Evolutionary conservation across 75 land plant genomes (phyloP).

Genomic region (Sequoiadendron giganteum): DNA sequence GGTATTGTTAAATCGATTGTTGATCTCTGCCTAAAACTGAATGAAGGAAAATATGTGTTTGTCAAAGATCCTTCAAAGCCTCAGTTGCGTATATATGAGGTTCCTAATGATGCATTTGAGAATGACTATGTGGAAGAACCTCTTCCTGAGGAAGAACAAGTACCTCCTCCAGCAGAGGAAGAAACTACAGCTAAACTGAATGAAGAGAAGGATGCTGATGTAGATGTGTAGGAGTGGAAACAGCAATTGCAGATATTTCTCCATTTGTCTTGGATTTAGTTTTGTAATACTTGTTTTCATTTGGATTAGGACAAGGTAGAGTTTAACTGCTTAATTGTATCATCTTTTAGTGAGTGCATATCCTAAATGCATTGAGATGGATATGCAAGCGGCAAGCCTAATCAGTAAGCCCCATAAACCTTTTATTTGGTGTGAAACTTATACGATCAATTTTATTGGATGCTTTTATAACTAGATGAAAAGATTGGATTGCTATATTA

Average conservation of each 20-base stretch:
- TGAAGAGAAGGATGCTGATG: slow-evolving; percentile 56
- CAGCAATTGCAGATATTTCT: not conserved
- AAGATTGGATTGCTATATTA: too few species aligned
- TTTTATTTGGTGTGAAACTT: not conserved
- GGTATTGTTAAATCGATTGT: slow-evolving; percentile 97
- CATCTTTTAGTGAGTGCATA: not conserved
- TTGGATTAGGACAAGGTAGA: not conserved
- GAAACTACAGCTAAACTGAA: slow-evolving; percentile 34
- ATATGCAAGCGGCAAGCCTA: not conserved
- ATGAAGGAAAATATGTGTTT: slow-evolving; percentile 90
- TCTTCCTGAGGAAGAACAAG: slow-evolving; percentile 97
- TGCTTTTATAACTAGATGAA: too few species aligned
- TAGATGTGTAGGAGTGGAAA: slow-evolving; percentile 21
- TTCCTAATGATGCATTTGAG: slow-evolving; percentile 96
- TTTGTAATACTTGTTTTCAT: not conserved
- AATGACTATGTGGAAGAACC: slow-evolving; percentile 99
- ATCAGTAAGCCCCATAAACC: not conserved
- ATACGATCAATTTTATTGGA: too few species aligned
- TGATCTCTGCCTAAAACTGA: slow-evolving; percentile 89
- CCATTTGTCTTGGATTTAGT: not conserved
- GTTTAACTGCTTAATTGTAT: not conserved
- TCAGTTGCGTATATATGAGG: slow-evolving; percentile 90
- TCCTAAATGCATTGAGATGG: not conserved
- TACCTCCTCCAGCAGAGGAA: slow-evolving; percentile 81
- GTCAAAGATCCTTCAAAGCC: slow-evolving; percentile 97